Evolutionary conservation across 2,329 filamentous ascomycete genomes (phyloP), one percentile per base, ranked within the genome.

Genomic region (Myriosclerotinia duriaeana): DNA sequence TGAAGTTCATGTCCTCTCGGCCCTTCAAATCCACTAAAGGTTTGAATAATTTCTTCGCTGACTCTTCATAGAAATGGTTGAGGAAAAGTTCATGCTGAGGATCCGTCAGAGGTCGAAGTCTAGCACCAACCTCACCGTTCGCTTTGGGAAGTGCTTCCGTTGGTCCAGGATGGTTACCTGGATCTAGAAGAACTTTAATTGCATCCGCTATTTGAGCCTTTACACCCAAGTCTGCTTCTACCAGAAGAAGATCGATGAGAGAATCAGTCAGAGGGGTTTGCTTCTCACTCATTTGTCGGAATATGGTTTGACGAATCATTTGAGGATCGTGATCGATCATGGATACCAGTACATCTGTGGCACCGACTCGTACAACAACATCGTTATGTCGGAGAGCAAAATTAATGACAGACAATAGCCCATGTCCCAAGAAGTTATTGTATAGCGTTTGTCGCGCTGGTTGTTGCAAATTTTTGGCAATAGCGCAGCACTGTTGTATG

Each of bases 121-220:
- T 89, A 38, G 84, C 81, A 48, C 87, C 80, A 71, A 89, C 87
- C 67, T 95, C 92, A 70, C 85, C 85, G 68, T 89, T 90, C 46
- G 83, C 83, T 76, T 88, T 88, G 1, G 82, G 81, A 68, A 87
- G 81, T 53, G 81, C 81, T 69, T 91, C 89, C 71, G 87, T 82
- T 48, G 85, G 85, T 15, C 42, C 44, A 66, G 83, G 78, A 61
- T 83, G 83, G 59, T 83, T 83, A 78, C 88, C 79, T 76, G 92
- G 83, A 71, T 98, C 95, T 46, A 99, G 84, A 14, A 99, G 82
- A 30, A 98, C 90, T 79, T 97, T 97, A 76, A 99, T 89, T 9
- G 94, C 92, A 79, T 99, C 95, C 3, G 93, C 93, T 74, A 98
- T 89, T 77, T 98, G 95, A 38, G 92, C 93, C 79, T 97, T 97